Base-by-base conservation (phyloP, 306 rosid genomes). In the Pterocarpus santalinus region DNA sequence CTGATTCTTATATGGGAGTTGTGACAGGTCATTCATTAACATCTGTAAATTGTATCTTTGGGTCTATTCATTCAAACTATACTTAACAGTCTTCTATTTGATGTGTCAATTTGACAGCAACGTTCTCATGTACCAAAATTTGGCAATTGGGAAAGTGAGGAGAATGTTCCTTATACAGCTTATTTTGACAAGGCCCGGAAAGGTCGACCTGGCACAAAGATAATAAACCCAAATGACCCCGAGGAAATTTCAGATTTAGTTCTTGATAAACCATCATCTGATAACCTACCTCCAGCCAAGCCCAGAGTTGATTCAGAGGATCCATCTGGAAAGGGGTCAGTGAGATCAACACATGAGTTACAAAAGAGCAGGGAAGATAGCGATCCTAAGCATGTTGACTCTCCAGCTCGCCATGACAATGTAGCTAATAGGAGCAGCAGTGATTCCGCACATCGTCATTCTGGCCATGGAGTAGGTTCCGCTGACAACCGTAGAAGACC, bases 131-230 rank as follows among this genome's bases (percentile, higher is more conserved):
- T 96, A 66, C 99, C 99, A 11, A 87, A 88, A 71, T 96, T 90
- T 84, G 99, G 98, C 72, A 90, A 92, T 57, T 93, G 99, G 99
- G 97, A 90, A 49, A 81, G 83, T 51, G 94, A 86, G 61, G 98
- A 89, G 15, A 88, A 87, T 84, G 99, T 96, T 82, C 99, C 97
- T 33, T 96, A 96, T 80, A 92, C 98, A 30, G 98, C 90, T 69
- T 96, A 88, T 85, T 96, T 92, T 58, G 97, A 93, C 71, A 92
- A 92, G 92, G 99, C 98, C 9, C 84, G 98, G 11, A 87, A 93
- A 85, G 98, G 89, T 43, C 86, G 97, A 81, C 79, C 86, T n/a
- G 97, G 96, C 16, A 73, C 77, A 47, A 90, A 83, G 85, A 90
- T 90, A 80, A 88, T 87, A 49, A 96, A 96, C 60, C 98, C 99